Evolutionary conservation across 2,329 filamentous ascomycete genomes (phyloP), one percentile per base, ranked within the genome.

Genomic region (Aspergillaceae sp.): DNA sequence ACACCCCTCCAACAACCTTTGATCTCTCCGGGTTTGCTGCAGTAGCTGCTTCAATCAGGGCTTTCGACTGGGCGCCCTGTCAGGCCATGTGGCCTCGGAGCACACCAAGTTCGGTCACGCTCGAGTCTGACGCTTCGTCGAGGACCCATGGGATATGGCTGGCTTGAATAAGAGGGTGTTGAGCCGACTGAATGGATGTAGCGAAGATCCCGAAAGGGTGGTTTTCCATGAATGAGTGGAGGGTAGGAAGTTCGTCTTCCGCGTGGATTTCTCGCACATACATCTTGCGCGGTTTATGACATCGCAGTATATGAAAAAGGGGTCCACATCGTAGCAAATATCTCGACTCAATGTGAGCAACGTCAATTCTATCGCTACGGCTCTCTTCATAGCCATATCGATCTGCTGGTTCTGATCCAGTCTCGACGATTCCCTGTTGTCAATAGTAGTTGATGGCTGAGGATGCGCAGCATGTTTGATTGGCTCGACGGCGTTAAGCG

Each of bases 181-280:
- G 61, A 8, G 62, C 38, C 0, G 74, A 79, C 0, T 62, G 54
- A 35, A 83, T 74, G 1, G 74, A 75, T 0, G 79, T 82, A 9
- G 76, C 81, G 4, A 83, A 56, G 9, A 81, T 64, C 1, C 79
- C 80, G 0, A 83, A 68, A 0, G 79, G 75, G 53, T 80, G 74
- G 9, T 74, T 67, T 19, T 67, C 68, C 50, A 83, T 76, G 40
- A 83, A 66, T 42, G 71, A 58, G 30, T 72, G 72, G 10, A 83
- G 68, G 2, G 64, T 65, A 0, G 65, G 63, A 43, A 76, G 62
- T 45, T 68, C 60, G 3, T 61, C 53, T 49, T 82, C 78, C 2
- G 67, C 72, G 56, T 79, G 75, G 8, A 60, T 68, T 19, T 56
- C 61, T 10, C 68, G 73, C 48, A 82, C 69, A 61, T 80, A 76